phyloP scores from a whole-genome alignment of 108 stramenopile species.

The Skeletonema costatum region DNA sequence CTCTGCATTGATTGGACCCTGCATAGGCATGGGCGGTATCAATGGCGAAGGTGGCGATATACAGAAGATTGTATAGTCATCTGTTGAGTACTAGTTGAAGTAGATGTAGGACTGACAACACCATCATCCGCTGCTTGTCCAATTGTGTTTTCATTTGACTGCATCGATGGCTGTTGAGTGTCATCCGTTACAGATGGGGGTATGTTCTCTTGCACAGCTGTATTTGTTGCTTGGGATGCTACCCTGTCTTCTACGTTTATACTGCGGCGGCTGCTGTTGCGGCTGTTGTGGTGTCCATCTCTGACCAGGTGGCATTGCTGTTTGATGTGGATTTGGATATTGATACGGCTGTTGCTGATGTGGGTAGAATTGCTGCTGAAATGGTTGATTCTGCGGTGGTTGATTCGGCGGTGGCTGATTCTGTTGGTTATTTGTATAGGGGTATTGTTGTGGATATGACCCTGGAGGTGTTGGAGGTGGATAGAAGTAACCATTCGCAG shows the following conservation, averaged over 20 bases:
- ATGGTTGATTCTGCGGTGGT: slow-evolving; percentile 10
- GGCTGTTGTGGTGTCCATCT: not conserved
- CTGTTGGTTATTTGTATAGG: slow-evolving; percentile 1
- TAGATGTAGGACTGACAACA: not conserved
- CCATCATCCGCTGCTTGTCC: not conserved
- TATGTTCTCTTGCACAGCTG: not conserved
- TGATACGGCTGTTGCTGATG: slow-evolving; percentile 4
- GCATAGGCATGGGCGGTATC: slow-evolving; percentile 1
- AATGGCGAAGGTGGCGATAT: slow-evolving; percentile 5
- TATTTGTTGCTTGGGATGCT: not conserved
- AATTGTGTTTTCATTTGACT: not conserved
- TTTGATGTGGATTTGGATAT: not conserved
- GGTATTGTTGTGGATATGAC: slow-evolving; percentile 24
- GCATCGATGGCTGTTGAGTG: not conserved
- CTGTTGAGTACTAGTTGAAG: not conserved
- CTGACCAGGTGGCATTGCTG: not conserved
- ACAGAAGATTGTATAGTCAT: slow-evolving; percentile 26
- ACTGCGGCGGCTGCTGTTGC: not conserved
- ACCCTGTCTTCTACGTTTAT: not conserved
- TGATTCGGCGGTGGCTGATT: slow-evolving; percentile 24
- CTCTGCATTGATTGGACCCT: slow-evolving; percentile 17
- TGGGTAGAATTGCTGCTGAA: slow-evolving; percentile 5
- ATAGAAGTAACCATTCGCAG: slow-evolving; percentile 41
- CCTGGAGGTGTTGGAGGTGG: slow-evolving; percentile 37
- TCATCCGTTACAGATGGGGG: not conserved